Evolutionary conservation across 495 filamentous ascomycete species (phyloP), one percentile per base, ranked within the genome.

Genomic region (Penicillium salamii): DNA sequence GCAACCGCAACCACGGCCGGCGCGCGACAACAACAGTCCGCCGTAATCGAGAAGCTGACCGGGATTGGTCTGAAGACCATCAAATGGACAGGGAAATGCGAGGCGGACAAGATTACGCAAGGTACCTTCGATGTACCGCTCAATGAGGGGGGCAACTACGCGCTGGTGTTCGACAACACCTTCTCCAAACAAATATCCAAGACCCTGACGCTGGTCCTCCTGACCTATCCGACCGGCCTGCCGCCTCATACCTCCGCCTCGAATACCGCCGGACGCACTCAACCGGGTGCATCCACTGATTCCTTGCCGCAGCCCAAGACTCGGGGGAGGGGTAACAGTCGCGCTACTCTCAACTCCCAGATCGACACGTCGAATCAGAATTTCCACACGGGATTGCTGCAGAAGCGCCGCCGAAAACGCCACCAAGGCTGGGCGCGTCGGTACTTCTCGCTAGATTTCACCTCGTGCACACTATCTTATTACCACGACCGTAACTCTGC

Each of bases 91-190:
- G 93, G 93, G 13, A 95, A 90, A 69, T 97, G 90, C 69, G 91
- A 97, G 66, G 90, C 93, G 21, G 92, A 97, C 71, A 92, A 89
- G 72, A 90, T 95, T n/a, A 85, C 89, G 9, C 87, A 90, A 63
- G 93, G 93, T 1, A 93, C 86, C 13, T 89, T 90, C 66, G 84
- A 95, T 63, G 90, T 97, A 13, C 67, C 73, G 3, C 58, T 67
- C 32, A 79, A 77, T 12, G 82, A 89, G 44, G 89, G 87, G 2
- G 93, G 91, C 48, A 97, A 96, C 83, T 98, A 95, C 67, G 93
- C 90, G 24, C 77, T 98, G 46, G 89, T 97, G 20, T 96, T 98
- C 63, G 93, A 98, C 78, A 98, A 98, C 63, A 98, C 95, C 26
- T 97, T 97, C 66, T 95, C 91, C 41, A 97, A 96, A 71, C 87